A percentile compares a stretch with the other conserved stretches of the same genome.
Conservation (phyloP, 345 rosid genomes). For the Syzygium grande region DNA sequence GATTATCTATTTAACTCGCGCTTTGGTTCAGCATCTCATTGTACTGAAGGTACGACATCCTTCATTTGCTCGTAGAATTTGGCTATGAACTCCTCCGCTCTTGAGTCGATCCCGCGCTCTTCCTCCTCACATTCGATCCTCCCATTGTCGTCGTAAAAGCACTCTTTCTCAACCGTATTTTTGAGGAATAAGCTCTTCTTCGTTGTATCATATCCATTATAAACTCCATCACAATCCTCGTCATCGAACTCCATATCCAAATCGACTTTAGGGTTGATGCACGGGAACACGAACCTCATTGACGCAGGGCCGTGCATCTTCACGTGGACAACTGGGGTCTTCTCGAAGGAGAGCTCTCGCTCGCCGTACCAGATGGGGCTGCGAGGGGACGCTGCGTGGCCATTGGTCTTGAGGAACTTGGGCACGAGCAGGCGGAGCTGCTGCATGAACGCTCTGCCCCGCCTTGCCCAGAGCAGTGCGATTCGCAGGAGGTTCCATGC, state of each 20-base stretch:
- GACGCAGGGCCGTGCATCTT: slow-evolving; percentile 61
- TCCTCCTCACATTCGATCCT: slow-evolving; percentile 14
- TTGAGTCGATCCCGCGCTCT: slow-evolving; percentile 50
- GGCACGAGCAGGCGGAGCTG: slow-evolving; percentile 21
- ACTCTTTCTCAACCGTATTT: slow-evolving; percentile 4
- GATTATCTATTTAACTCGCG: background rate
- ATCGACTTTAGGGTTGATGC: slow-evolving; percentile 52
- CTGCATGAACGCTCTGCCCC: slow-evolving; percentile 55
- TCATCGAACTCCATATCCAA: slow-evolving; percentile 46
- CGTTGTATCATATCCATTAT: background rate
- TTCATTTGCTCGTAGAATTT: slow-evolving; percentile 65
- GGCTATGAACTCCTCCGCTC: slow-evolving; percentile 82
- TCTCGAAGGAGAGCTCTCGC: slow-evolving; percentile 77
- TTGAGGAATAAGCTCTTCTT: slow-evolving; percentile 8
- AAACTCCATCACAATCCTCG: slow-evolving; percentile 5
- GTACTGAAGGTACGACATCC: slow-evolving; percentile 47
- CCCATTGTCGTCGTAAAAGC: background rate
- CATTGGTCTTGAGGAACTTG: slow-evolving; percentile 47
- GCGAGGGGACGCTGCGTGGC: background rate
- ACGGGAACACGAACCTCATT: slow-evolving; percentile 50
- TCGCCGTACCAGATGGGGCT: slow-evolving; percentile 33
- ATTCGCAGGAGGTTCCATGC: slow-evolving; percentile 56
- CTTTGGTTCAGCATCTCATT: slow-evolving; percentile 12
- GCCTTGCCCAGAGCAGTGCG: slow-evolving; percentile 68
- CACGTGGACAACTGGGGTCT: slow-evolving; percentile 64